Conservation (phyloP, 2,329 filamentous ascomycete species). For the Cryoendolithus antarcticus region DNA sequence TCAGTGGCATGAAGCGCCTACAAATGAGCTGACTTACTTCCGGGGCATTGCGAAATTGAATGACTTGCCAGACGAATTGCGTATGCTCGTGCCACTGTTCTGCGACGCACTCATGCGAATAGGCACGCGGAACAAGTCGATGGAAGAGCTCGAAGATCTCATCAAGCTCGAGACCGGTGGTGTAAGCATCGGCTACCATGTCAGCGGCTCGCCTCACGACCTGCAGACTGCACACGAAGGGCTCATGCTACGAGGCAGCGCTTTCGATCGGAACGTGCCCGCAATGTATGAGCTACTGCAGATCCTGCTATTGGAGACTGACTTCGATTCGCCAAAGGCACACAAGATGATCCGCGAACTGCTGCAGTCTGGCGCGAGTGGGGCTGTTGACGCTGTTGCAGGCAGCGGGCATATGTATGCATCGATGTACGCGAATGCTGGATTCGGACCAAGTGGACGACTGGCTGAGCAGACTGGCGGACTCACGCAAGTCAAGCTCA, state of each 20-base stretch:
- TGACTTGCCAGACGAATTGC: conserved; percentile 69
- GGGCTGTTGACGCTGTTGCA: conserved; percentile 82
- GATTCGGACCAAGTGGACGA: conserved; percentile 60
- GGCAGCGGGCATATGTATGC: conserved; percentile 83
- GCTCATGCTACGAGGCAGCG: conserved; percentile 71
- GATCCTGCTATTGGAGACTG: conserved; percentile 69
- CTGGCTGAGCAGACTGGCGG: conserved; percentile 76
- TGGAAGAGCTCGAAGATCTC: conserved; percentile 89
- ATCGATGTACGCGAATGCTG: conserved; percentile 68
- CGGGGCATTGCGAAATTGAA: conserved; percentile 72
- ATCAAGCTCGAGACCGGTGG: conserved; percentile 96
- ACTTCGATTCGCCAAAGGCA: conserved; percentile 76
- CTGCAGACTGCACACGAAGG: conserved; percentile 65
- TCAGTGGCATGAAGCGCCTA: conserved; percentile 85
- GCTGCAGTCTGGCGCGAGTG: conserved; percentile 74
- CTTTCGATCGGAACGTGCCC: conserved; percentile 77
- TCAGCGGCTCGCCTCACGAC: conserved; percentile 64
- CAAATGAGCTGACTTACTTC: conserved; percentile 94
- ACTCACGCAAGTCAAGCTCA: conserved; percentile 78
- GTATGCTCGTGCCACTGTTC: conserved; percentile 77
- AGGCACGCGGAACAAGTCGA: conserved; percentile 73
- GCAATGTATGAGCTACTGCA: conserved; percentile 81
- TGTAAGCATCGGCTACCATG: conserved; percentile 71
- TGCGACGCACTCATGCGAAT: conserved; percentile 87
- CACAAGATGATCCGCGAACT: conserved; percentile 75